Evolutionary conservation across 2,329 filamentous ascomycete genomes (phyloP).

Genomic region (Tolypocladium capitatum): DNA sequence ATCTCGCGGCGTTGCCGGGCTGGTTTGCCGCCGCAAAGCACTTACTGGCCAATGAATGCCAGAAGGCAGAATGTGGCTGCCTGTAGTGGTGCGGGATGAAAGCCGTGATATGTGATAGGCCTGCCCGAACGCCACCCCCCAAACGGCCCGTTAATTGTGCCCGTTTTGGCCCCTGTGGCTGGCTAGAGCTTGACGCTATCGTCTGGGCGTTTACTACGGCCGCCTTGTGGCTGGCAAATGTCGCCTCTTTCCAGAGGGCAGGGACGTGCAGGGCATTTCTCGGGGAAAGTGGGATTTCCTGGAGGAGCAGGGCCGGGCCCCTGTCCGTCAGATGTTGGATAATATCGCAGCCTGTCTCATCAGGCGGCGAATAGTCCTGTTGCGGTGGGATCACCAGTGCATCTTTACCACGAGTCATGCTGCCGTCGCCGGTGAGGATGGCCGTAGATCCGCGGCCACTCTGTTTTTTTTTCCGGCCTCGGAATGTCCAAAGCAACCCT

Average conservation of each 20-base stretch:
- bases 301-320: conserved; percentile 1
- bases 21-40: too few species aligned
- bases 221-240: conserved; percentile 1
- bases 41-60: too few species aligned
- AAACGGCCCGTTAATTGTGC: neutral
- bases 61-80: too few species aligned
- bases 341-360: too few species aligned
- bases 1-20: too few species aligned
- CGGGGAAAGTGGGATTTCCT: conserved; percentile 2
- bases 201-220: too few species aligned
- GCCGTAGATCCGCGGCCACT: neutral
- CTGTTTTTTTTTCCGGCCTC: neutral
- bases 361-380: neutral
- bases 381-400: neutral
- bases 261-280: conserved; percentile 3
- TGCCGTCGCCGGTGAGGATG: neutral
- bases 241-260: conserved; percentile 2
- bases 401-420: neutral
- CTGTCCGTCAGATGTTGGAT: conserved; percentile 1
- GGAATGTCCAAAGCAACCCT: neutral
- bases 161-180: too few species aligned
- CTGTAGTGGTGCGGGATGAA: too few species aligned
- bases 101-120: conserved; percentile 1
- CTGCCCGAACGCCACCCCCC: neutral
- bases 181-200: neutral